Base-by-base conservation (phyloP, 768 basidiomycete species). In the Panellus pusillus region DNA sequence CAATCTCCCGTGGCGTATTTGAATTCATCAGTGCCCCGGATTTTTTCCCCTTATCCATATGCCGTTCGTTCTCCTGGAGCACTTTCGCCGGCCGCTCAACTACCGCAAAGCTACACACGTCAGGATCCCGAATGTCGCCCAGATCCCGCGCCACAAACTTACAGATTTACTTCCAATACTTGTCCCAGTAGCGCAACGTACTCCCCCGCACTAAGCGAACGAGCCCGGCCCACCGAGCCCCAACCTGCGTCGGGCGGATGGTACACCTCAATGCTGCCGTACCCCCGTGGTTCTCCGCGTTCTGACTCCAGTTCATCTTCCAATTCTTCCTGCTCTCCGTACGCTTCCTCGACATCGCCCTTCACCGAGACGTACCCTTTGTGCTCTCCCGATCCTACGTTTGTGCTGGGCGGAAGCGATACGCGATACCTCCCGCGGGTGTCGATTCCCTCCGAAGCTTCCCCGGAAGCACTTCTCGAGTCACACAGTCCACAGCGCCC, bases 21-120 rank as follows among this genome's bases (percentile, higher is more conserved):
- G 2, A 17, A 18, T 37, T n/a, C 71, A 15, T 63, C 54, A 28
- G 65, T 67, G 7, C 57, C 67, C 3, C 70, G 75, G n/a, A 70
- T 70, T 6, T 79, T 31, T 6, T 47, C 47, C 44, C 24, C 41
- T 8, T 41, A 50, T 4, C 45, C 55, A 4, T 58, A 50, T 51
- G 19, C 50, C 14, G 9, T 14, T 24, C 47, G 2, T 44, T 52
- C 59, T 15, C 42, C 62, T 24, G 24, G 24, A 24, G 24, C 24
- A 24, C 3, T 24, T 24, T 24, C 24, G 18, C 67, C 43, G 54
- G 58, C 61, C 51, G 66, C 61, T 50, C 67, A 68, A 38, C 68
- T 73, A 11, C 68, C 75, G 19, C 65, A 71, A 18, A 73, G 76
- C 75, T 72, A 72, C 53, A 70, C 77, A 38, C 74, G 76, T 55